phyloP scores from a whole-genome alignment of 768 basidiomycete genomes.

The Suillus subluteus region DNA sequence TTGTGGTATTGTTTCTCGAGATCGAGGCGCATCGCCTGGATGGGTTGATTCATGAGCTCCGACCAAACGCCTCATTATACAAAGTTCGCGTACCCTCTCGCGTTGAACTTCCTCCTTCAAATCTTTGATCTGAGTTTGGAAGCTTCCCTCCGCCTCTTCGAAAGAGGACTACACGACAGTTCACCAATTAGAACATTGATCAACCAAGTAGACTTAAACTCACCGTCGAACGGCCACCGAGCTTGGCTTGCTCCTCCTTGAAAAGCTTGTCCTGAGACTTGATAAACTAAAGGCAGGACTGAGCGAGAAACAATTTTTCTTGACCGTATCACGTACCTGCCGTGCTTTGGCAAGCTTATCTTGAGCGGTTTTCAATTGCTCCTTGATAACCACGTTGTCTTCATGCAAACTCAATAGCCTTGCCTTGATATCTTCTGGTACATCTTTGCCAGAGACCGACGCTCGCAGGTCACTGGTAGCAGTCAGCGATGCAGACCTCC shows the following conservation, averaged over 20 bases:
- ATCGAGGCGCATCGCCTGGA: constrained; percentile 55
- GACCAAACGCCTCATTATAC: not conserved
- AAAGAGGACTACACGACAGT: constrained; percentile 48
- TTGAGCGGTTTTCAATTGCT: constrained; percentile 67
- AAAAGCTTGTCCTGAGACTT: constrained; percentile 90
- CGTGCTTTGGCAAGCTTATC: constrained; percentile 85
- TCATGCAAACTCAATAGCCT: constrained; percentile 77
- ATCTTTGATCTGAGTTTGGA: constrained; percentile 65
- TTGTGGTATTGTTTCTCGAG: constrained; percentile 62
- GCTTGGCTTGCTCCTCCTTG: constrained; percentile 76
- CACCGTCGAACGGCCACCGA: constrained; percentile 50
- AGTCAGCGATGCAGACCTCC: constrained; percentile 3
- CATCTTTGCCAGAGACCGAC: constrained; percentile 72
- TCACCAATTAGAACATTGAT: constrained; percentile 14
- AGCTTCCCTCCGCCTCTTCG: constrained; percentile 72
- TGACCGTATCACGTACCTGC: constrained; percentile 47
- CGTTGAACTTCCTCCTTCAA: constrained; percentile 66
- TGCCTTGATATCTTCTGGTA: constrained; percentile 82
- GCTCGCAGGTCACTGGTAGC: constrained; percentile 73
- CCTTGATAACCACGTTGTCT: constrained; percentile 72
- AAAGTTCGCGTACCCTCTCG: constrained; percentile 47
- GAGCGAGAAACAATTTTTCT: not conserved
- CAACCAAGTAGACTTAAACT: constrained; percentile 22
- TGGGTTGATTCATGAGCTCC: constrained; percentile 10
- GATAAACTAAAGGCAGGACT: constrained; percentile 66